These are phyloP conservation scores for Aspergillus viridinutans DNA, from an alignment of 2,329 filamentous ascomycete genomes.

Conservation along the genomic window DNA sequence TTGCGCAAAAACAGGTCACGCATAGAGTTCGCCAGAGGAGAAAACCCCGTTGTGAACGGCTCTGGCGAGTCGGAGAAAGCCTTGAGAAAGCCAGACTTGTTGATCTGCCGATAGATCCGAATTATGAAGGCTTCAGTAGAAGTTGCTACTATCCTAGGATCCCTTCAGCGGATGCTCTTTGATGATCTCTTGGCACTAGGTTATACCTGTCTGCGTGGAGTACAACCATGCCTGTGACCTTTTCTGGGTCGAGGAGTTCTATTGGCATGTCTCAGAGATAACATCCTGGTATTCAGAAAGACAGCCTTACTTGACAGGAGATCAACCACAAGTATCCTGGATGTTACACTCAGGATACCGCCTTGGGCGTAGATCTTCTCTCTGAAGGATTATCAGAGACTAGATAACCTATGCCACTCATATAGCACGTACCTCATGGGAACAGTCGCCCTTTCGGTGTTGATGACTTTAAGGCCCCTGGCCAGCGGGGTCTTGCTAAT, in stretches of 20 bases:
- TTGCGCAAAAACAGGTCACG: constrained; percentile 86
- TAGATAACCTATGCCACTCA: neutral
- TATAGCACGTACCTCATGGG: constrained; percentile 52
- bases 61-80: constrained; percentile 94
- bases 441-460: constrained; percentile 89
- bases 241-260: constrained; percentile 70
- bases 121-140: constrained; percentile 93
- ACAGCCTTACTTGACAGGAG: constrained; percentile 62
- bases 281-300: neutral
- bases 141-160: constrained; percentile 66
- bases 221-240: constrained; percentile 79
- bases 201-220: constrained; percentile 72
- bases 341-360: constrained; percentile 93
- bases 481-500: constrained; percentile 79
- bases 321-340: constrained; percentile 90
- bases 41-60: constrained; percentile 82
- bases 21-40: constrained; percentile 85
- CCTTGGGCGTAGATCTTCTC: constrained; percentile 89
- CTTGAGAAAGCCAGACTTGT: constrained; percentile 89
- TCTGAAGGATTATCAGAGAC: constrained; percentile 39
- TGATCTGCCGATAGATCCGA: constrained; percentile 88
- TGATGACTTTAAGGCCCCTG: constrained; percentile 83
- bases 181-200: neutral
- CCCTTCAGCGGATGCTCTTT: constrained; percentile 8
- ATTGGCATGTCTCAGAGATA: constrained; percentile 8